Evolutionary conservation across 2,329 filamentous ascomycete genomes (phyloP).

Genomic region (Sphaerostilbella broomeana): DNA sequence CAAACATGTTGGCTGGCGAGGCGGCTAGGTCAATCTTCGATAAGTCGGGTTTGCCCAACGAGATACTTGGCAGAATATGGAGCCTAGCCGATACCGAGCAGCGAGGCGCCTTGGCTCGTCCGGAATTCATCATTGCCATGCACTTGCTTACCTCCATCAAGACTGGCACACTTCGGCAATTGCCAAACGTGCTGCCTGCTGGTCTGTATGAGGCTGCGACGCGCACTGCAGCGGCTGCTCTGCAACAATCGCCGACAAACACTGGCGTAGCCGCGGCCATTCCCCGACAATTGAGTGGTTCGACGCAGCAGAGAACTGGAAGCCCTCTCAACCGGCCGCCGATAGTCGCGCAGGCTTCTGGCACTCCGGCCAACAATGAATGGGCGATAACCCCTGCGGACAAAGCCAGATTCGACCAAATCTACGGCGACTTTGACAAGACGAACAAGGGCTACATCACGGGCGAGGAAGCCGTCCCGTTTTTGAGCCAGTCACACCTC

Average conservation of each 20-base stretch:
- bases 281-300: conserved; percentile 75
- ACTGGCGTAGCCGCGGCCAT: conserved; percentile 55
- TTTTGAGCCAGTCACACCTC: conserved; percentile 87
- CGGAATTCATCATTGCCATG: conserved; percentile 98
- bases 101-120: conserved; percentile 74
- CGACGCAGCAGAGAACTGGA: conserved; percentile 55
- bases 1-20: conserved; percentile 68
- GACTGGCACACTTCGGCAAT: conserved; percentile 67
- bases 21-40: conserved; percentile 93
- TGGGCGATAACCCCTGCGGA: conserved; percentile 82
- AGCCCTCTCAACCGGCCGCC: conserved; percentile 50
- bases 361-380: conserved; percentile 37
- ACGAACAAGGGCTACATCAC: conserved; percentile 75
- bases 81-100: conserved; percentile 90
- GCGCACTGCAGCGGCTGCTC: conserved; percentile 46
- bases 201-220: conserved; percentile 87
- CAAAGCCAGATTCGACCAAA: conserved; percentile 79
- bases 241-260: conserved; percentile 45
- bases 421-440: conserved; percentile 81
- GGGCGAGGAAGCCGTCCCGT: conserved; percentile 88
- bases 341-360: conserved; percentile 37
- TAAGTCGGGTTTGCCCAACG: conserved; percentile 81
- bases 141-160: conserved; percentile 91
- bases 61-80: conserved; percentile 92
- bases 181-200: conserved; percentile 75